Percentiles rank a stretch among this genome's conserved stretches.
Evolutionary conservation across 257 asterid species (phyloP).

Genomic region (Fraxinus pennsylvanica): DNA sequence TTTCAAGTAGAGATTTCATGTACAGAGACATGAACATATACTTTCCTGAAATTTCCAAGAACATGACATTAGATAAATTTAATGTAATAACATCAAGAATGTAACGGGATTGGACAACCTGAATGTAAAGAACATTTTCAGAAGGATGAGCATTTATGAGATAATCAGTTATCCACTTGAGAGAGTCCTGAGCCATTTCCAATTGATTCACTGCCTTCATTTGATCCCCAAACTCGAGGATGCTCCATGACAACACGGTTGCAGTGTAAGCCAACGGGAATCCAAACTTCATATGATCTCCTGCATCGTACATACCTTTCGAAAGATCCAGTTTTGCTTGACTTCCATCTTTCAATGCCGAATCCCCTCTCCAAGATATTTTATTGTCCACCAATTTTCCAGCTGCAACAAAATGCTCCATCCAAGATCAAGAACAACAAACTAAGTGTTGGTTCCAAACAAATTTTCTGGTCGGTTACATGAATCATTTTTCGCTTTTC

Average conservation of each 20-base stretch:
- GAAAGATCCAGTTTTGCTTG: slow-evolving; percentile 74
- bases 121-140: slow-evolving; percentile 67
- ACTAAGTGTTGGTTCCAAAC: neutral
- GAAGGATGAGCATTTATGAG: slow-evolving; percentile 78
- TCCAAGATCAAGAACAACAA: neutral
- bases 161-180: slow-evolving; percentile 82
- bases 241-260: slow-evolving; percentile 81
- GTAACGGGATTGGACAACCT: slow-evolving; percentile 40
- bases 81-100: neutral
- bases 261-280: slow-evolving; percentile 97
- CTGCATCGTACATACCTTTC: slow-evolving; percentile 91
- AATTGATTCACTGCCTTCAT: slow-evolving; percentile 58
- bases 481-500: neutral
- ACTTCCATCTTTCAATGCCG: slow-evolving; percentile 69
- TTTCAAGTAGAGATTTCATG: too few species aligned
- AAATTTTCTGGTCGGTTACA: neutral
- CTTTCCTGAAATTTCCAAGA: neutral
- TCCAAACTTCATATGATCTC: slow-evolving; percentile 78
- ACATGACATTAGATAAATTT: neutral
- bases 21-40: neutral
- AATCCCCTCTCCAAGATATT: slow-evolving; percentile 84
- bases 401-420: slow-evolving; percentile 49
- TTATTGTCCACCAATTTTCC: slow-evolving; percentile 66
- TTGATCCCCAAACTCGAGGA: slow-evolving; percentile 82
- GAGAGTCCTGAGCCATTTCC: slow-evolving; percentile 63